Evolutionary conservation across 768 basidiomycete genomes (phyloP).

Genomic region (Cubamyces sp.): DNA sequence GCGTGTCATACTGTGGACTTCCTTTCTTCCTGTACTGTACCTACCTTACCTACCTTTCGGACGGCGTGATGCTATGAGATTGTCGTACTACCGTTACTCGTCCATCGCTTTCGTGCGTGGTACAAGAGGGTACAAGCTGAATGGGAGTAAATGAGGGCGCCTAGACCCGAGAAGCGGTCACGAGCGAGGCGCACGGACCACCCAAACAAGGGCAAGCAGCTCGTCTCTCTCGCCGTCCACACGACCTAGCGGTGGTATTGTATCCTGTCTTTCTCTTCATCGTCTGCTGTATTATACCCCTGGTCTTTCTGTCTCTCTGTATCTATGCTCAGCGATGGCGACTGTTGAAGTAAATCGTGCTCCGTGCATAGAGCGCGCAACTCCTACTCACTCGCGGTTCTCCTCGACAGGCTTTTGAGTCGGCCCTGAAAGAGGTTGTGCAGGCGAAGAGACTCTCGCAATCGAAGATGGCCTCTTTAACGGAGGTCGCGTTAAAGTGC

Average conservation of each 20-base stretch:
- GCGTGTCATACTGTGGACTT: background rate
- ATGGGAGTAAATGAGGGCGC: background rate
- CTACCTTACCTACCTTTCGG: constrained; percentile 8
- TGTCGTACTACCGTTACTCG: background rate
- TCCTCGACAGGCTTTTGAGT: constrained; percentile 73
- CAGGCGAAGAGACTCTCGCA: constrained; percentile 82
- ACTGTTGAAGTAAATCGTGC: constrained; percentile 11
- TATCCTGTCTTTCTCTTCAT: background rate
- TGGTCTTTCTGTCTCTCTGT: background rate
- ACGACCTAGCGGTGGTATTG: background rate
- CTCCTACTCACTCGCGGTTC: background rate
- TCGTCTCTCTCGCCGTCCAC: background rate
- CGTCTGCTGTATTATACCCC: constrained; percentile 6
- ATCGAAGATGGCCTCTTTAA: constrained; percentile 80
- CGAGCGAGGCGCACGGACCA: constrained; percentile 30
- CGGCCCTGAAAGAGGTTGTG: constrained; percentile 79
- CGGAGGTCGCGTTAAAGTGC: constrained; percentile 74
- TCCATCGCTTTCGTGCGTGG: background rate
- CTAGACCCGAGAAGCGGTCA: background rate
- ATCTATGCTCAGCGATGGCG: constrained; percentile 15
- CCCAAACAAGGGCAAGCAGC: constrained; percentile 18
- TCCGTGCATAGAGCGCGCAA: background rate
- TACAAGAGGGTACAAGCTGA: no score
- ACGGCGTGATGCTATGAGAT: background rate
- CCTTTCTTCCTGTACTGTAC: constrained; percentile 2